A percentile compares a stretch with the other conserved stretches of the same genome.
Evolutionary conservation across 2,329 filamentous ascomycete genomes (phyloP).

Genomic region (Paracoccidioides brasiliensis): DNA sequence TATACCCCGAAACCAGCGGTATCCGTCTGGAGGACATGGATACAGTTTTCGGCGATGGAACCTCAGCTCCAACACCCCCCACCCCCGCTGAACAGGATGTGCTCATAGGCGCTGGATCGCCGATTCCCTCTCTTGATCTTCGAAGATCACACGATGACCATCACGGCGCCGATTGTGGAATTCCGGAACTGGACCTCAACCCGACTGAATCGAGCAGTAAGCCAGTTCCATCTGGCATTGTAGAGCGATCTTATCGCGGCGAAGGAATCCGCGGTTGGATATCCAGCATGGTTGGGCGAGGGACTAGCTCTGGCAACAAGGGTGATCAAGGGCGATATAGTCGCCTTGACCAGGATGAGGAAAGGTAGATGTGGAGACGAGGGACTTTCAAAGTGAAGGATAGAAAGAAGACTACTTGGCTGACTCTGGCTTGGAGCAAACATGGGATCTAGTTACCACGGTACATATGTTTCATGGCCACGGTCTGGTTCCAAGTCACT

Average conservation of each 20-base stretch:
- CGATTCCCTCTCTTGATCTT: constrained; percentile 62
- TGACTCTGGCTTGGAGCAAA: neutral
- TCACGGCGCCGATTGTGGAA: constrained; percentile 51
- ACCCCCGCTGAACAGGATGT: constrained; percentile 70
- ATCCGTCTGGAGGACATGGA: constrained; percentile 96
- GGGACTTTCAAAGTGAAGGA: neutral
- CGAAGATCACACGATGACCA: constrained; percentile 32
- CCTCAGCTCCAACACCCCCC: constrained; percentile 66
- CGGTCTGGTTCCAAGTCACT: neutral
- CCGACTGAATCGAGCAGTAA: constrained; percentile 48
- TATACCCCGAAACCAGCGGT: constrained; percentile 94
- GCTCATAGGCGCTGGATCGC: constrained; percentile 64
- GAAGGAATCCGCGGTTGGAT: constrained; percentile 60
- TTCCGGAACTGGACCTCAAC: constrained; percentile 71
- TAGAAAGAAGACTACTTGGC: neutral
- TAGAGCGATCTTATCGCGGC: constrained; percentile 21
- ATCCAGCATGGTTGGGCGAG: constrained; percentile 48
- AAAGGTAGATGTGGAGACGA: constrained; percentile 13
- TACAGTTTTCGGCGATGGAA: constrained; percentile 82
- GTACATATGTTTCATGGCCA: neutral
- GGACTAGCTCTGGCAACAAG: constrained; percentile 25
- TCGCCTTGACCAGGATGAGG: constrained; percentile 36
- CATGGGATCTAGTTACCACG: neutral
- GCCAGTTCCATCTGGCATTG: constrained; percentile 23
- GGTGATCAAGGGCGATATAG: constrained; percentile 31